phyloP scores from a whole-genome alignment of 805 yeast species.

The Clavispora fructus region DNA sequence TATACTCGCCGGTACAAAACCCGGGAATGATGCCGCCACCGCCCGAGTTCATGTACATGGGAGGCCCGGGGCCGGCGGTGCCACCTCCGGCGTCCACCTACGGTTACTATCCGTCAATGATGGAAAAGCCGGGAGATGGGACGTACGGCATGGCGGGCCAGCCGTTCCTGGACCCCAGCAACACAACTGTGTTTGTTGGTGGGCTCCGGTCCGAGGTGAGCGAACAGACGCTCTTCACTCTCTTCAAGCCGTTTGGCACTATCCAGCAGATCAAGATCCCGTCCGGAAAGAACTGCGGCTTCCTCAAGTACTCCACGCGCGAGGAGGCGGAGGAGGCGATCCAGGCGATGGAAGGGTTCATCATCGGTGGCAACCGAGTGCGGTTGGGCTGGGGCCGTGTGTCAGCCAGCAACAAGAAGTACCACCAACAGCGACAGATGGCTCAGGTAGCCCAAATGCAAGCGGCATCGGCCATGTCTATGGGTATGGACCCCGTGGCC shows the following conservation, averaged over 20 bases:
- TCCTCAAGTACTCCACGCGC: constrained; percentile 74
- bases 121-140: constrained; percentile 1
- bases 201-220: constrained; percentile 62
- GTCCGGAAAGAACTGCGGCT: constrained; percentile 80
- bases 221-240: constrained; percentile 53
- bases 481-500: constrained; percentile 36
- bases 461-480: constrained; percentile 33
- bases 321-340: constrained; percentile 84
- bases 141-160: background rate
- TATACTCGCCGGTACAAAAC: background rate
- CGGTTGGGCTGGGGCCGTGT: constrained; percentile 84
- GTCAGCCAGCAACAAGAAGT: constrained; percentile 28
- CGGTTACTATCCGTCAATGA: constrained; percentile 1
- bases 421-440: constrained; percentile 25
- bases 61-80: constrained; percentile 5
- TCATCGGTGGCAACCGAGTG: constrained; percentile 77
- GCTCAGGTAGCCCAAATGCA: constrained; percentile 34
- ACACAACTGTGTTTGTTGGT: constrained; percentile 76
- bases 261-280: constrained; percentile 71
- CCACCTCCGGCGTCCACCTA: constrained; percentile 8
- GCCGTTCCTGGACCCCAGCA: constrained; percentile 43
- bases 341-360: constrained; percentile 83
- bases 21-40: background rate
- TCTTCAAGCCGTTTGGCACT: constrained; percentile 71
- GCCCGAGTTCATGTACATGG: constrained; percentile 15